phyloP scores from a whole-genome alignment of 2,329 filamentous ascomycete genomes.

The Aureobasidium sp. region DNA sequence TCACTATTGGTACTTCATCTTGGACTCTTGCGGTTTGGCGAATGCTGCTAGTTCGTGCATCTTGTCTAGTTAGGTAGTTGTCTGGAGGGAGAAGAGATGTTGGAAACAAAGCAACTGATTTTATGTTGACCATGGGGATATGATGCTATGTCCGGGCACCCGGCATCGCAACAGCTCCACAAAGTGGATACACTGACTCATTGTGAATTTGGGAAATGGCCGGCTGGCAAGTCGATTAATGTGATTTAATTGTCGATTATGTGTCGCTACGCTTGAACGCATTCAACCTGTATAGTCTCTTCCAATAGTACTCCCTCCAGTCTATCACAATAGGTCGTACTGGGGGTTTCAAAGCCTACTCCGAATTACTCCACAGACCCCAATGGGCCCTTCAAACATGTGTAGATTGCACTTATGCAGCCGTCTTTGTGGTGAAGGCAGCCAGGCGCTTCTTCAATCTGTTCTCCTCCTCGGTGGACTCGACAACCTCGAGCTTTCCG shows the following conservation, averaged over 20 bases:
- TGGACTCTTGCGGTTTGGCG: background rate
- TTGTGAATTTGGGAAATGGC: background rate
- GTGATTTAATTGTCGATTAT: background rate
- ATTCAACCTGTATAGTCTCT: background rate
- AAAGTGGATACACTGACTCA: background rate
- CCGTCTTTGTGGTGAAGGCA: conserved; percentile 12
- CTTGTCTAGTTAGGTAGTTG: background rate
- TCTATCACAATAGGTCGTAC: background rate
- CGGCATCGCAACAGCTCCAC: background rate
- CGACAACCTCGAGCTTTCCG: conserved; percentile 46
- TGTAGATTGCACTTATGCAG: background rate
- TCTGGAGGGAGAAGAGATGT: background rate
- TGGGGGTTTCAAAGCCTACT: background rate
- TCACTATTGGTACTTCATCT: conserved; percentile 13
- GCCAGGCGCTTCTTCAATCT: conserved; percentile 14
- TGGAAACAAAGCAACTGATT: background rate
- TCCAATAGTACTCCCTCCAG: background rate
- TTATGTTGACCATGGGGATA: background rate
- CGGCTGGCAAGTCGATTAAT: background rate
- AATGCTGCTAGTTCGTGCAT: background rate
- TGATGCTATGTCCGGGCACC: background rate
- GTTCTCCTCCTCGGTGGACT: conserved; percentile 26
- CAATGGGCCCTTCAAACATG: background rate
- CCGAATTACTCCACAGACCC: background rate
- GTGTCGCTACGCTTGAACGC: background rate